Base-by-base conservation (phyloP, 805 yeast genomes). In the Lachancea cidri region DNA sequence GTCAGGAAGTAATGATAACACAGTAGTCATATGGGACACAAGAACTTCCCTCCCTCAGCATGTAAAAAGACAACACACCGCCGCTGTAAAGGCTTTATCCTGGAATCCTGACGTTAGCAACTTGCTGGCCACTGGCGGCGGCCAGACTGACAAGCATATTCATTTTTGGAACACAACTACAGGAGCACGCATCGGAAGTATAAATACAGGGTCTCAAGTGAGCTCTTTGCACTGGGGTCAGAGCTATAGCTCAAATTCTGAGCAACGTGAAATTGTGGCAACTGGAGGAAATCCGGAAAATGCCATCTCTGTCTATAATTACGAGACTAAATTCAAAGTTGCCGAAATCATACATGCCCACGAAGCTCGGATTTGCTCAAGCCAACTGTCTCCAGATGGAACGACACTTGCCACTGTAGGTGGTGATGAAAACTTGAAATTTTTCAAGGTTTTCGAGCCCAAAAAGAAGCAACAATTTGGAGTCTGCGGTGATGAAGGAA, bases 101-200 rank as follows among this genome's bases (percentile, higher is more conserved):
- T 91, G 97, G 96, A 84, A 95, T 58, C 98, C 98, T 2, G 83
- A 83, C 60, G 91, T 86, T 52, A 68, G 67, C 22, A 82, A 84
- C 45, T 64, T 89, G 40, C 70, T 91, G 39, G 97, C 97, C n/a
- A 83, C 96, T 3, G 98, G 98, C 5, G 98, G 98, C 39, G 98
- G 98, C 13, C 83, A 95, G 9, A 76, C 85, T 24, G 97, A 93
- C 64, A 83, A 80, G 58, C 76, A 81, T 35, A 85, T 91, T 44
- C 91, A 91, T 64, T 86, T 93, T 65, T 93, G 98, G 98, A 93
- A 93, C 64, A 79, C 96, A 3, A 77, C 86, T 15, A 86, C 94
- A 0, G 98, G 98, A 1, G 78, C 89, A 1, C 70, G 95, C 46
- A 78, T 86, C 27, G 86, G 88, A 50, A 75, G 93, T 7, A 83